phyloP scores from a whole-genome alignment of 1,284 basidiomycete species.

The Moesziomyces antarcticus region DNA sequence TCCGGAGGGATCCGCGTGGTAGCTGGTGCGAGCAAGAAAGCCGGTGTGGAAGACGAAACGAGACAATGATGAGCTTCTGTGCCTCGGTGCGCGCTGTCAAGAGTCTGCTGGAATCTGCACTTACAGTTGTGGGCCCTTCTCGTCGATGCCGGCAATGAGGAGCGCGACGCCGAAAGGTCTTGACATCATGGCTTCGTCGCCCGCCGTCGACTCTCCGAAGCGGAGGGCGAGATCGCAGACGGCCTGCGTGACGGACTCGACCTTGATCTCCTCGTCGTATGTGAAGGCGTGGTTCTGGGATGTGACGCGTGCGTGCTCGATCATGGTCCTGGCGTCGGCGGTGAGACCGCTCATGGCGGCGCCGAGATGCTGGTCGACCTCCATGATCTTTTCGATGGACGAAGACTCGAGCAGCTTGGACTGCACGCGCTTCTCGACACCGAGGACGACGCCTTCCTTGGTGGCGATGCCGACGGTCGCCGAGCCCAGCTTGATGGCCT shows the following conservation, averaged over 20 bases:
- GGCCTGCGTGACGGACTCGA: constrained; percentile 85
- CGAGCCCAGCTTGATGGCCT: constrained; percentile 76
- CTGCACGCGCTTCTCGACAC: constrained; percentile 98
- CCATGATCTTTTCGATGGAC: constrained; percentile 99
- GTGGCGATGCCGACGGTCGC: constrained; percentile 85
- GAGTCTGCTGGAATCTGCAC: constrained; percentile 6
- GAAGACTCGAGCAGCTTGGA: constrained; percentile 93
- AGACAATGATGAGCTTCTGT: not conserved
- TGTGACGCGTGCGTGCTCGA: constrained; percentile 98
- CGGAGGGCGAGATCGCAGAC: constrained; percentile 96
- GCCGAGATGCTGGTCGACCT: constrained; percentile 94
- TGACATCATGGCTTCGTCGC: constrained; percentile 96
- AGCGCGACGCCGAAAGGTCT: constrained; percentile 96
- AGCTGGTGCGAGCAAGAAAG: constrained; percentile 25
- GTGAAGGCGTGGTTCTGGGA: constrained; percentile 91
- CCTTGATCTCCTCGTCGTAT: constrained; percentile 95
- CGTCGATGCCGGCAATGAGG: constrained; percentile 95
- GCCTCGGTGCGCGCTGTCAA: too few species aligned
- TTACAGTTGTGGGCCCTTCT: constrained; percentile 88
- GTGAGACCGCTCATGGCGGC: constrained; percentile 99
- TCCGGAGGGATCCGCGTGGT: constrained; percentile 97
- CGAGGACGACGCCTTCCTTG: constrained; percentile 88
- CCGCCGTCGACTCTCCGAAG: constrained; percentile 95
- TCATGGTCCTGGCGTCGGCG: constrained; percentile 98
- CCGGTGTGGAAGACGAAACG: not conserved